Evolutionary conservation across 1,284 basidiomycete genomes (phyloP), one percentile per base, ranked within the genome.

Genomic region (Boletus hoseneyae): DNA sequence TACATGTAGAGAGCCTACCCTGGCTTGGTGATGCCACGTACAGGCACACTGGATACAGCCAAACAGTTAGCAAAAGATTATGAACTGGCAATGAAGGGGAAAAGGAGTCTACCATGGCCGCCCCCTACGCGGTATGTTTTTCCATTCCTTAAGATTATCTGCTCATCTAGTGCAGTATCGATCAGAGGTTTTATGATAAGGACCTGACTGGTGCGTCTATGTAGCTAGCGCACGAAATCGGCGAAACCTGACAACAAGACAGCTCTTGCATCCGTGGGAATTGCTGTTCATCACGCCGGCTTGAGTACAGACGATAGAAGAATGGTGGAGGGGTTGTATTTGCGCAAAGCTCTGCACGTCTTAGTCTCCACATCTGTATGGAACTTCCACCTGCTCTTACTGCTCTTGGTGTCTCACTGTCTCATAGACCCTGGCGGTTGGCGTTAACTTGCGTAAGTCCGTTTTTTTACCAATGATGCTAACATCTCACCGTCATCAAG

Each of bases 281-380:
- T 96, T 43, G 91, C 90, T 8, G 80, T 90, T 8, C 93, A 96
- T 62, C 92, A 96, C 59, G 93, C 93, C 12, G 93, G 93, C 2
- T 70, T 95, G 51, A 77, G 73, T n/a, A 67, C 80, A 21, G 78
- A 82, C 23, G 93, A 95, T 58, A 80, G 90, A 39, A 77, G 77
- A 50, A 63, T 75, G 1, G 82, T 82, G 2, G 93, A 96, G 66
- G 76, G 80, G 16, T 67, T 90, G 3, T 96, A 84, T 60, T 58
- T 86, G 18, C 78, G 77, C 47, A 84, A 82, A 50, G 64, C 70
- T 7, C 67, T 95, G n/a, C 78, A 77, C 18, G 72, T 93, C 30
- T 68, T 94, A 9, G 73, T 89, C 33, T 80, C 86, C 3, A 89
- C 87, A 27, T 89, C 86, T 2, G 89, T 89, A 57, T 51, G 81